Evolutionary conservation across 2,329 filamentous ascomycete species (phyloP).

Genomic region (Teratosphaeria gauchensis): DNA sequence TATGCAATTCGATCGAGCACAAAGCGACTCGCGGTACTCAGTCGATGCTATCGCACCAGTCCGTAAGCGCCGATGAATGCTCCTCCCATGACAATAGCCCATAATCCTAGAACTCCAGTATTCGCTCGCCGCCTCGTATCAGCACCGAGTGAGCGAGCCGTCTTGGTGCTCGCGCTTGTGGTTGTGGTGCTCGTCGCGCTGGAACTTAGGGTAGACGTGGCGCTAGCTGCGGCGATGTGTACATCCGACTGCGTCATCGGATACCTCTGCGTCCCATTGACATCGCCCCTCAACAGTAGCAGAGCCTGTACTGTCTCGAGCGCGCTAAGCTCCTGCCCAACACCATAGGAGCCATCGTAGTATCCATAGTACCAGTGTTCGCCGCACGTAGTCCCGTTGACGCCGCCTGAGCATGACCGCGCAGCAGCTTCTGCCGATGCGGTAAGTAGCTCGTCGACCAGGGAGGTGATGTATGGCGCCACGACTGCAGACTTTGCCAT

Average conservation of each 20-base stretch:
- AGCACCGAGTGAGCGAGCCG: neutral
- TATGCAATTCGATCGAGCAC: no score
- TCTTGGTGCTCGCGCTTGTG: neutral
- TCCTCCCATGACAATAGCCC: no score
- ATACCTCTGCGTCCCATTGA: neutral
- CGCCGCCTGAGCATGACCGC: slow-evolving; percentile 33
- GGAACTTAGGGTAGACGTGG: neutral
- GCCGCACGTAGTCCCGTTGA: slow-evolving; percentile 33
- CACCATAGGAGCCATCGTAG: slow-evolving; percentile 33
- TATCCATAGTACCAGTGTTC: slow-evolving; percentile 36
- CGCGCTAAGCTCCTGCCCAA: slow-evolving; percentile 37
- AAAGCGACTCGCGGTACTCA: no score
- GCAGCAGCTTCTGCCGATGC: slow-evolving; percentile 35
- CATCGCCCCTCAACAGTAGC: slow-evolving; percentile 18
- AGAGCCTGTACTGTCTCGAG: slow-evolving; percentile 37
- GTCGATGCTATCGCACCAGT: no score
- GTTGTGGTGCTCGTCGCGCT: neutral
- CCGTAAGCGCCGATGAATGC: no score
- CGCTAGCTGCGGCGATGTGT: neutral
- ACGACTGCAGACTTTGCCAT: slow-evolving; percentile 36
- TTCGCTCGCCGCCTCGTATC: neutral
- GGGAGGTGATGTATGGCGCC: slow-evolving; percentile 32
- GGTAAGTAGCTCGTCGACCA: slow-evolving; percentile 30
- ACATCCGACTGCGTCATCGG: slow-evolving; percentile 2
- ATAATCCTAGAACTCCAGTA: no score